A percentile compares a stretch with the other conserved stretches of the same genome.
Conservation (phyloP, 331 rosid genomes). For the Quercus lobata region DNA sequence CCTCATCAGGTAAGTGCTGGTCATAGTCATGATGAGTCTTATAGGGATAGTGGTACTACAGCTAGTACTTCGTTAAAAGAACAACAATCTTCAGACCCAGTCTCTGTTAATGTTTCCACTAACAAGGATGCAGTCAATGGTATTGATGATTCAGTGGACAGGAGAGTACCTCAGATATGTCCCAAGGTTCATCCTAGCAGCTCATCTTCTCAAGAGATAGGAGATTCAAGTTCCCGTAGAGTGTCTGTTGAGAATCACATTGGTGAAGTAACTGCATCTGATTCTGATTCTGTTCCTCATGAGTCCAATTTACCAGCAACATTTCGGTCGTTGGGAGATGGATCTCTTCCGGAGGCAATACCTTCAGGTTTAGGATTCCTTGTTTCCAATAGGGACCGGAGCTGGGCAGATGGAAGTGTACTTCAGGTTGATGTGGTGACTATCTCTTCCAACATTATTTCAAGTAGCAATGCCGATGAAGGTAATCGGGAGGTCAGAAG, state of each 20-base stretch:
- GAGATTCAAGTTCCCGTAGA: constrained; percentile 30
- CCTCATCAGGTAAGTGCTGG: constrained; percentile 72
- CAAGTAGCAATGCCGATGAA: constrained; percentile 47
- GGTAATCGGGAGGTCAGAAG: constrained; percentile 70
- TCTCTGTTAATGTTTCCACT: constrained; percentile 63
- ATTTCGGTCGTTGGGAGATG: constrained; percentile 48
- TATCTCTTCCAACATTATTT: constrained; percentile 70
- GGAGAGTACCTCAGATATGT: constrained; percentile 44
- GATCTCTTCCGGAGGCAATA: constrained; percentile 41
- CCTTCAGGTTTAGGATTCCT: constrained; percentile 76
- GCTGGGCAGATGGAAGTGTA: constrained; percentile 48
- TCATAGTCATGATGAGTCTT: constrained; percentile 54
- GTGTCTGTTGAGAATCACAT: constrained; percentile 43
- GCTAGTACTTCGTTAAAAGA: constrained; percentile 76
- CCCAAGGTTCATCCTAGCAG: constrained; percentile 44
- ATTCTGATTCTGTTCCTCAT: constrained; percentile 36
- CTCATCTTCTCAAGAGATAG: constrained; percentile 45
- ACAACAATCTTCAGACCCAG: constrained; percentile 67
- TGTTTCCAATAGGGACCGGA: constrained; percentile 71
- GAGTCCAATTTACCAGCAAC: constrained; percentile 46
- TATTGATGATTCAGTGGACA: constrained; percentile 51
- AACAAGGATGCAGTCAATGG: constrained; percentile 60
- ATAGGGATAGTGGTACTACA: constrained; percentile 56
- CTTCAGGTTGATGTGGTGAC: constrained; percentile 81
- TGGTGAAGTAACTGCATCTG: constrained; percentile 26